Evolutionary conservation across 208 protist genomes (phyloP).

Genomic region (Leishmania amazonensis): DNA sequence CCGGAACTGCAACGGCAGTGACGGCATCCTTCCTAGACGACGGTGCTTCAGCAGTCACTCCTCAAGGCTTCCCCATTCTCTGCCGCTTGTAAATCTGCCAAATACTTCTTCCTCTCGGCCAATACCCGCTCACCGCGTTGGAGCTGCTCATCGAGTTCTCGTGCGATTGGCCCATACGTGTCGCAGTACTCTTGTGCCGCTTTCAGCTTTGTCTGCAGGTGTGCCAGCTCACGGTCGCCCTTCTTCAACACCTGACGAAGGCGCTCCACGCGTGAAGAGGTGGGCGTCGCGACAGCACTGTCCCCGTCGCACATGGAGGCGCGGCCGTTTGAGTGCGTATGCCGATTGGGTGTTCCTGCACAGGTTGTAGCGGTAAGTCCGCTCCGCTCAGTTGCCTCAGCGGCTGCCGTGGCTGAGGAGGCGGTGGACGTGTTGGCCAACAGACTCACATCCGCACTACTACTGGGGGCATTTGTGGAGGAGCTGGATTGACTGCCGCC

Average conservation of each 20-base stretch:
- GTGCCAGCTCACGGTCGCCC: conserved; percentile 13
- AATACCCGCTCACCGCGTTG: conserved; percentile 17
- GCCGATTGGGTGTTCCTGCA: neutral
- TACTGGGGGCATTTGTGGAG: conserved; percentile 4
- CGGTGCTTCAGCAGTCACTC: neutral
- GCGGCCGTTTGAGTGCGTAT: neutral
- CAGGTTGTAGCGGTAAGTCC: neutral
- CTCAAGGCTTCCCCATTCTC: neutral
- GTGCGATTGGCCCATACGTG: conserved; percentile 21
- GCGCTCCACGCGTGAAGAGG: conserved; percentile 10
- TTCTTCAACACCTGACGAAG: conserved; percentile 19
- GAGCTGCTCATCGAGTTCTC: conserved; percentile 23
- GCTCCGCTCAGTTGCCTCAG: neutral
- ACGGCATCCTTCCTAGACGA: neutral
- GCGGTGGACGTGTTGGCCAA: neutral
- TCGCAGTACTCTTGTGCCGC: conserved; percentile 17
- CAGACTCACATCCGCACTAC: conserved; percentile 12
- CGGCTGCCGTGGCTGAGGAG: neutral
- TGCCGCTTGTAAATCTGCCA: conserved; percentile 2
- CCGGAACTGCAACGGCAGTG: neutral
- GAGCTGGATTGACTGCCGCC: neutral
- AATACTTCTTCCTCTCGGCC: conserved; percentile 12
- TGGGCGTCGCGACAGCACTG: neutral
- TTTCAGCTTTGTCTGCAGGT: conserved; percentile 20
- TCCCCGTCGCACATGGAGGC: neutral